These are phyloP conservation scores for Xanthoconium separans DNA, from an alignment of 1,284 basidiomycete genomes.

Conservation along the genomic window DNA sequence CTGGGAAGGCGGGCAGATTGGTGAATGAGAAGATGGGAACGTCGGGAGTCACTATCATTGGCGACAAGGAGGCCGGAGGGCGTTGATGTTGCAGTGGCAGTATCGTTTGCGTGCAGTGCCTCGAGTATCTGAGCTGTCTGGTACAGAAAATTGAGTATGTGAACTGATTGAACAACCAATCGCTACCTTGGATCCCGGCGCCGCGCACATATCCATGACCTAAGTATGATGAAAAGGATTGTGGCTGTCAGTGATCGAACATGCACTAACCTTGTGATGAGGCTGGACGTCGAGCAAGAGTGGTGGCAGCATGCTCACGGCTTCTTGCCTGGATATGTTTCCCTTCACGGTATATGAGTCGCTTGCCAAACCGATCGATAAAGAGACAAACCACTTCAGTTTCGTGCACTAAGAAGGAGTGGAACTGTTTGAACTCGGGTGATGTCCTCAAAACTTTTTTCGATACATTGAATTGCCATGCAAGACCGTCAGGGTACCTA, in stretches of 20 bases:
- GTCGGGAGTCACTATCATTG: slow-evolving; percentile 91
- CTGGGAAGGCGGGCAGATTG: slow-evolving; percentile 94
- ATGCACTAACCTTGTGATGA: slow-evolving; percentile 67
- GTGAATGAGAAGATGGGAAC: slow-evolving; percentile 96
- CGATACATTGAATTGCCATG: slow-evolving; percentile 94
- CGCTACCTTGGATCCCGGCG: slow-evolving; percentile 92
- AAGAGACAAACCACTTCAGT: slow-evolving; percentile 81
- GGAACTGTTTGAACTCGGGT: slow-evolving; percentile 95
- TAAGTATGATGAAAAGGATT: slow-evolving; percentile 30
- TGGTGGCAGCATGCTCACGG: slow-evolving; percentile 98
- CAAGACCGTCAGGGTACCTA: slow-evolving; percentile 92
- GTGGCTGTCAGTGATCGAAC: background rate
- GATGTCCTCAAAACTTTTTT: slow-evolving; percentile 90
- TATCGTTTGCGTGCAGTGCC: slow-evolving; percentile 75
- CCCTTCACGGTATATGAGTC: slow-evolving; percentile 52
- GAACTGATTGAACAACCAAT: background rate
- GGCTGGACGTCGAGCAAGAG: slow-evolving; percentile 94
- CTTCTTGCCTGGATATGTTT: slow-evolving; percentile 95
- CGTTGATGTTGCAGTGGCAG: slow-evolving; percentile 57
- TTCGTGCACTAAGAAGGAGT: slow-evolving; percentile 96
- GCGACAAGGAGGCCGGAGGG: slow-evolving; percentile 83
- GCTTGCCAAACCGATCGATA: background rate
- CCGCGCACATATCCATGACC: slow-evolving; percentile 99
- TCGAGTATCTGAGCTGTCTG: slow-evolving; percentile 91
- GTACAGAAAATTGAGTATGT: background rate